Evolutionary conservation across 2,329 filamentous ascomycete genomes (phyloP), one percentile per base, ranked within the genome.

Genomic region (Colletotrichum sojae): DNA sequence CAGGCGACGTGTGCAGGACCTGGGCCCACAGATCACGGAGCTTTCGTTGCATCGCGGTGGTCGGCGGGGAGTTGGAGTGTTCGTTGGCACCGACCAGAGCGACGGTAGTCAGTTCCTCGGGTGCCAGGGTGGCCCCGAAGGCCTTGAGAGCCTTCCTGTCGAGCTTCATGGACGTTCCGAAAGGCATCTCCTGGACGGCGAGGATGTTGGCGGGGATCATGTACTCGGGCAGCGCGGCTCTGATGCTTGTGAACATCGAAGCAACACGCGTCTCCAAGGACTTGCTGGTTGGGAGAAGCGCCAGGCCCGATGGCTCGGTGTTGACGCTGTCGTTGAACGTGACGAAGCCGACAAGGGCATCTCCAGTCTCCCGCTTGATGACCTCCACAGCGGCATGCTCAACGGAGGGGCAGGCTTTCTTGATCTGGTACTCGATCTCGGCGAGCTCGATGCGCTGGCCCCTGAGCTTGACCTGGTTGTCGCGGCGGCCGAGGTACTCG

Each of bases 401-500:
- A 20, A 20, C 5, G 16, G 40, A 20, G 27, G 22, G 39, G 40
- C 65, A 69, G 12, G 74, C 74, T 6, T 59, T 40, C 20, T 39
- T 46, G 6, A 61, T 27, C 6, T 61, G 46, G 27, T 73, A 65
- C 18, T 78, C 76, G 4, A 78, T 71, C 36, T 78, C 76, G 0
- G 53, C 73, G 2, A 75, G 57, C 64, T 79, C 77, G 12, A 78
- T 60, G 3, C 77, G 75, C 8, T 77, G 71, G 8, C 76, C 76
- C 20, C 76, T 71, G 16, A 79, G 67, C 65, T 79, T 79, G 55
- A 78, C 70, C 18, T 78, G 75, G 2, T 45, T 39, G 20, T 79
- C 77, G 3, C 74, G 73, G n/a, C 77, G 73, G 2, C 75, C 74
- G 5, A 78, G 57, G 39, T 75, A 78, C 36, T 58, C 53, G 5